These are phyloP conservation scores for Linnemannia hyalina DNA, from an alignment of 192 early-diverging fungal genomes.

Conservation along the genomic window DNA sequence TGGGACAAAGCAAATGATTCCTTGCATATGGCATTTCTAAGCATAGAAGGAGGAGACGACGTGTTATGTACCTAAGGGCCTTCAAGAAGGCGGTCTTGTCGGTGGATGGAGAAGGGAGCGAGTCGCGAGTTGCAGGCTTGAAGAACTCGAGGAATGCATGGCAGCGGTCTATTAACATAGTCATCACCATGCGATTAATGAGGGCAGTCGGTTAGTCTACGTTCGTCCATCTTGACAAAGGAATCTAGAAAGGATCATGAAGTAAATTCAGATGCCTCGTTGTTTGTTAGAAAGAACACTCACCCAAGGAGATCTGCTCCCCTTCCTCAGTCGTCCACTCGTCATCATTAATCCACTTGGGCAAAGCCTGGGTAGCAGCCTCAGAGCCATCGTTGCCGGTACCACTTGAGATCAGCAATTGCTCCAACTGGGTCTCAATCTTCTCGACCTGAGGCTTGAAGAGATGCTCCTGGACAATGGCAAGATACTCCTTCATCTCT, in stretches of 20 bases:
- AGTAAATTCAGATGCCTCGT: not conserved
- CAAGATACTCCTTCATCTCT: conserved; percentile 62
- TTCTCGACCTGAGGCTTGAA: conserved; percentile 61
- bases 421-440: conserved; percentile 33
- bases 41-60: too few species aligned
- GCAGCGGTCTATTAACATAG: conserved; percentile 54
- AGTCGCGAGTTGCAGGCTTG: conserved; percentile 27
- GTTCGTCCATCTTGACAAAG: not conserved
- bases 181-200: not conserved
- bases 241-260: not conserved
- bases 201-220: not conserved
- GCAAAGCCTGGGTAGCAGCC: conserved; percentile 23
- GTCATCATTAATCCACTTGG: conserved; percentile 40
- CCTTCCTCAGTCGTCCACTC: conserved; percentile 6
- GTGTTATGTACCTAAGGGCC: conserved; percentile 56
- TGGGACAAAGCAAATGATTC: not conserved
- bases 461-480: conserved; percentile 59
- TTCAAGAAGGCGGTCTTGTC: conserved; percentile 63
- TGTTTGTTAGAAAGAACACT: not conserved
- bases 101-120: conserved; percentile 29
- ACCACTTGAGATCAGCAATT: conserved; percentile 21
- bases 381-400: not conserved
- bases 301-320: conserved; percentile 22
- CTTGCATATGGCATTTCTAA: not conserved
- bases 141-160: conserved; percentile 65